A percentile compares a stretch with the other conserved stretches of the same genome.
These are phyloP conservation scores for Cubamyces sp. DNA, from an alignment of 768 basidiomycete species.

Conservation along the genomic window DNA sequence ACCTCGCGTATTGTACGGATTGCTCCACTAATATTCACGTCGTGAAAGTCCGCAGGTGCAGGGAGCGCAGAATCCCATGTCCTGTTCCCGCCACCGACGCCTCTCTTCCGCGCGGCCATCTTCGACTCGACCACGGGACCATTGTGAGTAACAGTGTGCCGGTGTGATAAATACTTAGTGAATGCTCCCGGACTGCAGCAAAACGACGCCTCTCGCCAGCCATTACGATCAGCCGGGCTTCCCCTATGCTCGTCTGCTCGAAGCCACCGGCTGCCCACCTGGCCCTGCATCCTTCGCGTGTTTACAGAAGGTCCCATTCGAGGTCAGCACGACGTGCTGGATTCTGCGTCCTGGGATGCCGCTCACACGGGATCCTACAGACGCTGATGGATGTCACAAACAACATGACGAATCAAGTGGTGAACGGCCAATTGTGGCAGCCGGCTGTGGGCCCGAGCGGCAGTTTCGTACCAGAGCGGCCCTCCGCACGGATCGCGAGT, in stretches of 20 bases:
- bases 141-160: constrained; percentile 43
- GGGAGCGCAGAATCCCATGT: constrained; percentile 54
- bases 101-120: constrained; percentile 56
- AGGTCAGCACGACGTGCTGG: constrained; percentile 38
- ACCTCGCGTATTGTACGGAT: not conserved
- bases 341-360: not conserved
- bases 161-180: no score
- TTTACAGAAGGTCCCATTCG: constrained; percentile 33
- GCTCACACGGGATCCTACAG: constrained; percentile 33
- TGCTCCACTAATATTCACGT: not conserved
- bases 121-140: constrained; percentile 57
- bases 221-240: constrained; percentile 36
- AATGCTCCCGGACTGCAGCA: constrained; percentile 38
- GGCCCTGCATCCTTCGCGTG: constrained; percentile 32
- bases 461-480: constrained; percentile 50
- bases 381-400: constrained; percentile 54
- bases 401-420: constrained; percentile 45
- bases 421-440: constrained; percentile 62
- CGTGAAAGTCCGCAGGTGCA: constrained; percentile 51
- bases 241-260: constrained; percentile 30
- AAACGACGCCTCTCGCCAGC: constrained; percentile 40
- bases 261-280: constrained; percentile 27
- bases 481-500: constrained; percentile 48
- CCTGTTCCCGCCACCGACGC: constrained; percentile 42
- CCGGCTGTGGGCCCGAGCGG: constrained; percentile 55